These are phyloP conservation scores for Botryotinia calthae DNA, from an alignment of 2,329 filamentous ascomycete genomes.

Conservation along the genomic window DNA sequence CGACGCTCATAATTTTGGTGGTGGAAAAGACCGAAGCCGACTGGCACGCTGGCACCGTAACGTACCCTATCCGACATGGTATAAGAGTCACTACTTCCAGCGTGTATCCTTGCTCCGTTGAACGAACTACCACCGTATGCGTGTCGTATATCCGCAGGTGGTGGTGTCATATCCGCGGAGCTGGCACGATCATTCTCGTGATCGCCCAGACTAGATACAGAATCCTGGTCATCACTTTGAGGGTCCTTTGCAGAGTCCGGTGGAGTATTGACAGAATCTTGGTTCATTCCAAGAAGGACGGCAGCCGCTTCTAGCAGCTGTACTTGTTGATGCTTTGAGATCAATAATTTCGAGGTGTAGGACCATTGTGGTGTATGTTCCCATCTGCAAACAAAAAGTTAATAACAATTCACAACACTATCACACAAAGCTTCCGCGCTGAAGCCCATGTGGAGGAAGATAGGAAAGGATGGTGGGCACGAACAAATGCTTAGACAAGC, in stretches of 20 bases:
- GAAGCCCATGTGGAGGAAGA: constrained; percentile 39
- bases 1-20: constrained; percentile 74
- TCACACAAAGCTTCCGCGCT: constrained; percentile 42
- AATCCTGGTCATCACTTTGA: constrained; percentile 74
- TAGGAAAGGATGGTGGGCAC: constrained; percentile 61
- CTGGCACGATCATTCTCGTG: constrained; percentile 68
- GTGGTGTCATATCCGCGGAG: constrained; percentile 90
- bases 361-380: constrained; percentile 99
- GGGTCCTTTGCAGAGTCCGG: constrained; percentile 65
- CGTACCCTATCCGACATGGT: constrained; percentile 55
- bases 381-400: constrained; percentile 67
- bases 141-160: constrained; percentile 60
- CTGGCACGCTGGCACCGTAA: constrained; percentile 52
- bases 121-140: constrained; percentile 45
- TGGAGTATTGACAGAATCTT: constrained; percentile 54
- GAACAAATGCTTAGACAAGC: constrained; percentile 99
- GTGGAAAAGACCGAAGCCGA: constrained; percentile 51
- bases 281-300: constrained; percentile 90
- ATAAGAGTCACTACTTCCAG: constrained; percentile 71
- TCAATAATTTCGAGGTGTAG: constrained; percentile 92
- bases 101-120: constrained; percentile 55
- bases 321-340: constrained; percentile 99
- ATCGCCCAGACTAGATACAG: constrained; percentile 76
- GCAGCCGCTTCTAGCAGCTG: constrained; percentile 95
- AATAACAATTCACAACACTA: constrained; percentile 36